phyloP scores from a whole-genome alignment of 1,139 yeast species.

The Scheffersomyces segobiensis region DNA sequence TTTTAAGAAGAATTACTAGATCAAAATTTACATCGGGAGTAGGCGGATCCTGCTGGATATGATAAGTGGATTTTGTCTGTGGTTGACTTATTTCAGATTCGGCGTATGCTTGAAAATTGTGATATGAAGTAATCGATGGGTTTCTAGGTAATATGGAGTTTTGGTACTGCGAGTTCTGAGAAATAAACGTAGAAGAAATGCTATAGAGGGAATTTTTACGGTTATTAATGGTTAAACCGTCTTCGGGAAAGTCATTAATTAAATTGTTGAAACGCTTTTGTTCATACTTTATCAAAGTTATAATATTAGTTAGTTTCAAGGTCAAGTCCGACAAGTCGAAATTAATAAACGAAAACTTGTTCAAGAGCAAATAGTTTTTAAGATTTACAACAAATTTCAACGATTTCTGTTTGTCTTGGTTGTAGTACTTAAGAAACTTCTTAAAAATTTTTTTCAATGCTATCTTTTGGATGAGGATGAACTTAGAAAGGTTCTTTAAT shows the following conservation, averaged over 20 bases:
- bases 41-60: constrained; percentile 1
- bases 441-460: constrained; percentile 81
- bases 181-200: background rate
- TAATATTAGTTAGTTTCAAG: constrained; percentile 52
- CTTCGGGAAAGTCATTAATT: constrained; percentile 7
- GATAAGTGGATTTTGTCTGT: background rate
- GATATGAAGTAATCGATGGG: background rate
- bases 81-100: background rate
- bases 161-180: constrained; percentile 1
- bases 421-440: constrained; percentile 68
- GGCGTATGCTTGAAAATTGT: background rate
- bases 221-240: background rate
- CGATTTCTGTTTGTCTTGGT: constrained; percentile 34
- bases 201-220: background rate
- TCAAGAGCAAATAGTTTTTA: constrained; percentile 36
- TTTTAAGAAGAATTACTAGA: constrained; percentile 31
- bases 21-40: constrained; percentile 28
- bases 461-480: constrained; percentile 74
- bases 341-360: constrained; percentile 57
- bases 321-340: constrained; percentile 67
- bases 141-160: background rate
- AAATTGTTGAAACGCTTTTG: constrained; percentile 11
- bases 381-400: constrained; percentile 39
- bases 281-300: constrained; percentile 10
- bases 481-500: constrained; percentile 70